Evolutionary conservation across 2,329 filamentous ascomycete genomes (phyloP), one percentile per base, ranked within the genome.

Genomic region (Fusarium udum): DNA sequence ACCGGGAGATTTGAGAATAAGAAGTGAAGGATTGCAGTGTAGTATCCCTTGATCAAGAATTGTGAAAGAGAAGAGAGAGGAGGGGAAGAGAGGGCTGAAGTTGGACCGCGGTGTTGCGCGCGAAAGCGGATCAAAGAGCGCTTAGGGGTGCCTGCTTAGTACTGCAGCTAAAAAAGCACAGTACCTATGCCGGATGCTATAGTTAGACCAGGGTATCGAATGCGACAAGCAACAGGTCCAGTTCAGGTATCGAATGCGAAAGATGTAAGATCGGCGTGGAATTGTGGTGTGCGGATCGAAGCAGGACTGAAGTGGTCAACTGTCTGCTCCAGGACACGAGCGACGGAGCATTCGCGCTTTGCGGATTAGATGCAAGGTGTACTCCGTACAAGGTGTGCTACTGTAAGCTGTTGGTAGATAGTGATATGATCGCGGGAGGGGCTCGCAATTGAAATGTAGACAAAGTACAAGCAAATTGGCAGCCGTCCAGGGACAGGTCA

Each of bases 81-180:
- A 73, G 73, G 72, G 73, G 72, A 64, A 72, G 59, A 78, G 59
- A 78, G 71, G 64, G 72, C 76, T 78, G 73, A 75, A 65, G 71
- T 71, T 75, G 69, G 71, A 69, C 69, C 65, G 69, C 72, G 76
- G 74, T 69, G 73, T 70, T 63, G 76, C 65, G 76, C 72, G 72
- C 68, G 72, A 76, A 69, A 69, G 69, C 72, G 74, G 67, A 74
- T 69, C 60, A 72, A 72, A 72, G 75, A 77, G 75, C 75, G 70
- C 74, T 78, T 77, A 75, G 70, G 53, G 71, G 60, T 61, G 68
- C 75, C 72, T 78, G 72, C 66, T 67, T 67, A 62, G 59, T 69
- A 74, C 66, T 39, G 34, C 49, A 61, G 31, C 59, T 56, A 61
- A 60, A 67, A 66, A 72, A 64, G 68, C 45, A 64, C 55, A 26